Evolutionary conservation across 352 stramenopile species (phyloP).

Genomic region (Globisporangium parvum): DNA sequence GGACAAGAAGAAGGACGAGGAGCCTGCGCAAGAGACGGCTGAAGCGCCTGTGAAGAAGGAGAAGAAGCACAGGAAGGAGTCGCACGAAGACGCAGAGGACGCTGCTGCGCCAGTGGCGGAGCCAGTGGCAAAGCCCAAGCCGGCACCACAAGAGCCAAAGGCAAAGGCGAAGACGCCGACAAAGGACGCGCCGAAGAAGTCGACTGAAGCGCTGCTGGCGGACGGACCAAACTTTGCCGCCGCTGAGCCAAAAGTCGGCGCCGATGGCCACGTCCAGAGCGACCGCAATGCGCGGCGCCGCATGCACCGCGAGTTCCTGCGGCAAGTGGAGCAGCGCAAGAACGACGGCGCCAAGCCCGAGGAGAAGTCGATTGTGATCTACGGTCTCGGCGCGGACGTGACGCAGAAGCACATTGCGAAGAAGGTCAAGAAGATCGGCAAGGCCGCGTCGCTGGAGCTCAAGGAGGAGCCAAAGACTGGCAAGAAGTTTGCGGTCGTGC

Average conservation of each 20-base stretch:
- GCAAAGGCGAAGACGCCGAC: conserved; percentile 4
- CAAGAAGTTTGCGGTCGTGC: conserved; percentile 59
- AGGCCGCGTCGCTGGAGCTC: conserved; percentile 46
- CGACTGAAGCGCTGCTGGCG: conserved; percentile 6
- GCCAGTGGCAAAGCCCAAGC: conserved; percentile 6
- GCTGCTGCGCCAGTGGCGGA: conserved; percentile 14
- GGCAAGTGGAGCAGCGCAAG: conserved; percentile 62
- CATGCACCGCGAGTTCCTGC: conserved; percentile 70
- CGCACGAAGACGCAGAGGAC: conserved; percentile 11
- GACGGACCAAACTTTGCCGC: conserved; percentile 9
- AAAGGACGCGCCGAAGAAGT: conserved; percentile 8
- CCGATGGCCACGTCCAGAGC: conserved; percentile 46
- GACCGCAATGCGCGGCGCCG: conserved; percentile 75
- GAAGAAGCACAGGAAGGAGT: conserved; percentile 22
- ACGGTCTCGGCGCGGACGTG: conserved; percentile 57
- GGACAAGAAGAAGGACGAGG: conserved; percentile 2
- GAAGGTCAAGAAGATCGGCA: conserved; percentile 69
- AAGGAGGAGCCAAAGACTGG: conserved; percentile 50
- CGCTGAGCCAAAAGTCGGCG: conserved; percentile 11
- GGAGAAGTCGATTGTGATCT: conserved; percentile 73
- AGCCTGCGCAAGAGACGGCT: conserved; percentile 16
- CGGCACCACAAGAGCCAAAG: not conserved
- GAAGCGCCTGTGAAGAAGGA: conserved; percentile 17
- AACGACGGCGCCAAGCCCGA: conserved; percentile 37
- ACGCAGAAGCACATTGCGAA: conserved; percentile 79